Conservation (phyloP, 1,284 basidiomycete species). For the Ceratobasidium sp. region DNA sequence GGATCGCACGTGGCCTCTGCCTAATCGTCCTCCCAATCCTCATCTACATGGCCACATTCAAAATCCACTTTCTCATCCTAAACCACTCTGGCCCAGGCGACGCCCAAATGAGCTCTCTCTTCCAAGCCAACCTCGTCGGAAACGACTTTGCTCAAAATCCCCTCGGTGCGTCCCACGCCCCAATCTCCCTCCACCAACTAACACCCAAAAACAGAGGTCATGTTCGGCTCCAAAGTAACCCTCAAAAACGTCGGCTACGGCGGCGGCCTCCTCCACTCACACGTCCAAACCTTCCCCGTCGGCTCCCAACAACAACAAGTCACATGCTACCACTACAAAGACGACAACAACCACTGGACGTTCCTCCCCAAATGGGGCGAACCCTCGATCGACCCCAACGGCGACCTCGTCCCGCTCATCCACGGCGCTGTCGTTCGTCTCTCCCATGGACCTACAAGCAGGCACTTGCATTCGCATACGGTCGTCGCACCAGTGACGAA, state of each 20-base stretch:
- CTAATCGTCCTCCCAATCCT: slow-evolving; percentile 91
- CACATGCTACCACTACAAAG: slow-evolving; percentile 99
- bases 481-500: slow-evolving; percentile 92
- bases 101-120: slow-evolving; percentile 97
- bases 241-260: slow-evolving; percentile 99
- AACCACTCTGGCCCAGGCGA: slow-evolving; percentile 97
- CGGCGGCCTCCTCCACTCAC: slow-evolving; percentile 95
- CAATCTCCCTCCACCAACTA: background rate
- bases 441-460: slow-evolving; percentile 82
- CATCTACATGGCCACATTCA: slow-evolving; percentile 96
- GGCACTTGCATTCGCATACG: slow-evolving; percentile 94
- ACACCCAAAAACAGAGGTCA: slow-evolving; percentile 74
- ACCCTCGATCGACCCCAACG: slow-evolving; percentile 73
- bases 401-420: slow-evolving; percentile 64
- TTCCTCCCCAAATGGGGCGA: slow-evolving; percentile 88
- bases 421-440: slow-evolving; percentile 86
- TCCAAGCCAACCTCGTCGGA: slow-evolving; percentile 96
- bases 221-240: slow-evolving; percentile 91
- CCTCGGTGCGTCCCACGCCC: slow-evolving; percentile 68
- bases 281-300: slow-evolving; percentile 92
- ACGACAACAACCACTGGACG: slow-evolving; percentile 95
- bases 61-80: slow-evolving; percentile 94
- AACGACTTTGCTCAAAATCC: slow-evolving; percentile 94
- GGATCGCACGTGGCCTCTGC: slow-evolving; percentile 88
- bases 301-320: slow-evolving; percentile 98